Evolutionary conservation across 129 eudicot genomes (phyloP).

Genomic region (Artemisia tridentata): DNA sequence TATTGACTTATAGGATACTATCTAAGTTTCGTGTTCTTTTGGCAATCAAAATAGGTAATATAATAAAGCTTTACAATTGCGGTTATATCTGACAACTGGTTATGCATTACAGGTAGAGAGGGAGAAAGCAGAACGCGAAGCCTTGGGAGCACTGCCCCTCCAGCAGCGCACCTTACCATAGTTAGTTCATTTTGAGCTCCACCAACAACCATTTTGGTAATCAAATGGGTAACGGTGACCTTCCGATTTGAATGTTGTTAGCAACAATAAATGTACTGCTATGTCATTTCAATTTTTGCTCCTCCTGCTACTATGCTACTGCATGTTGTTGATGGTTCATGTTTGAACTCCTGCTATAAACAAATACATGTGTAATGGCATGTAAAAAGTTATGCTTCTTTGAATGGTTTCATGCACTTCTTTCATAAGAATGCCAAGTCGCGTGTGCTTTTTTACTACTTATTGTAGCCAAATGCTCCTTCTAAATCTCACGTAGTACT

Average conservation of each 20-base stretch:
- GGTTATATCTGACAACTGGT: not conserved
- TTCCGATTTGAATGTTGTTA: not conserved
- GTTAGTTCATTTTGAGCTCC: not conserved
- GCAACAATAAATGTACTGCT: conserved; percentile 16
- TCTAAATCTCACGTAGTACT: too few species aligned
- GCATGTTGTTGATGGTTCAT: conserved; percentile 11
- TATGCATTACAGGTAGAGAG: conserved; percentile 44
- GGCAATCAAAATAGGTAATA: not conserved
- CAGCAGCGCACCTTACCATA: conserved; percentile 52
- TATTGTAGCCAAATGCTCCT: too few species aligned
- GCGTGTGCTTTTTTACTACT: too few species aligned
- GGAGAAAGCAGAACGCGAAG: conserved; percentile 65
- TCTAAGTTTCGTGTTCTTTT: not conserved
- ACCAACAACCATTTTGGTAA: conserved; percentile 4
- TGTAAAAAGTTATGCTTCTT: not conserved
- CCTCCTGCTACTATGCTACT: not conserved
- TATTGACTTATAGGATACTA: not conserved
- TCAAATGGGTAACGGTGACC: not conserved
- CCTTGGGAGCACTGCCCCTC: conserved; percentile 65
- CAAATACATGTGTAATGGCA: not conserved
- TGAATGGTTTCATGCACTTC: not conserved
- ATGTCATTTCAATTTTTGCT: conserved; percentile 1
- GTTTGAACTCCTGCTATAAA: not conserved
- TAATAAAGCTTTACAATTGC: not conserved
- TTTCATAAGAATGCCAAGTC: not conserved